Conservation (phyloP, 2,329 filamentous ascomycete genomes). For the Xylariaceae sp. region DNA sequence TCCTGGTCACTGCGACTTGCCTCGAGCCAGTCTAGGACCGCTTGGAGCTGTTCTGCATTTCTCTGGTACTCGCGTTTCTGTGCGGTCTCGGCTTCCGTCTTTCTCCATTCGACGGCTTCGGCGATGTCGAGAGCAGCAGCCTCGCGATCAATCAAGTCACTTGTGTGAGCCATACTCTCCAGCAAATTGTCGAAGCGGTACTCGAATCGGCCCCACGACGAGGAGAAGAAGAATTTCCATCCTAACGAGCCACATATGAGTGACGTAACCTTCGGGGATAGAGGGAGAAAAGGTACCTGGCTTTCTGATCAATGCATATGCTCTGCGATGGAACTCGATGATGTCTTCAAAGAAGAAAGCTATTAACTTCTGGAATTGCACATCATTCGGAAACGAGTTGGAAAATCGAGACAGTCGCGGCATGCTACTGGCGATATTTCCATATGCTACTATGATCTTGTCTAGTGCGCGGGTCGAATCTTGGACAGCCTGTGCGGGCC, state of each 20-base stretch:
- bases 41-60: neutral
- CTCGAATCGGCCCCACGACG: neutral
- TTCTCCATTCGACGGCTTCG: neutral
- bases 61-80: neutral
- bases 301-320: neutral
- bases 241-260: neutral
- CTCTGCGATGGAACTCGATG: neutral
- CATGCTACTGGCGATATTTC: neutral
- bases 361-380: neutral
- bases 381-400: neutral
- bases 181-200: neutral
- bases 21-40: neutral
- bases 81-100: neutral
- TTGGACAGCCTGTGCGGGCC: neutral
- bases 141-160: neutral
- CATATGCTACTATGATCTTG: neutral
- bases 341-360: neutral
- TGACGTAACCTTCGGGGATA: neutral
- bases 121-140: neutral
- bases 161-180: neutral
- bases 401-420: neutral
- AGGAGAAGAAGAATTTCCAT: conserved; percentile 3
- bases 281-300: neutral
- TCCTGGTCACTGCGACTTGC: neutral
- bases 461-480: neutral